phyloP scores from a whole-genome alignment of 192 early-diverging fungal species.

The Jimgerdemannia flammicorona region DNA sequence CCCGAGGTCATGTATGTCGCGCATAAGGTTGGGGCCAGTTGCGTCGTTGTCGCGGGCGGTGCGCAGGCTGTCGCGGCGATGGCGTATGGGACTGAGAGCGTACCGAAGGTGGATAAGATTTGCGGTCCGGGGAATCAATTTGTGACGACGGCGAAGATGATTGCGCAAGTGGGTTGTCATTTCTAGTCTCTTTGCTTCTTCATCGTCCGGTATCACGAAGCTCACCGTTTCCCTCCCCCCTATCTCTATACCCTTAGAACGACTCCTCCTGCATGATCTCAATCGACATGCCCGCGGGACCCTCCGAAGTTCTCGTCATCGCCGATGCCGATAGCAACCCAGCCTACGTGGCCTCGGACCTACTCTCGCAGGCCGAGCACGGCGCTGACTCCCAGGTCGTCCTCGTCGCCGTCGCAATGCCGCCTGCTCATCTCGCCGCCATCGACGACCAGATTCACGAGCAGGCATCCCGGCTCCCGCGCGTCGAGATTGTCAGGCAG shows the following conservation, averaged over 20 bases:
- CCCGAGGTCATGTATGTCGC: conserved; percentile 99
- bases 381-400: conserved; percentile 96
- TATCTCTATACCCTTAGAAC: conserved; percentile 46
- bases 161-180: conserved; percentile 59
- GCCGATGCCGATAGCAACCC: conserved; percentile 84
- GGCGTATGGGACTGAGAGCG: conserved; percentile 95
- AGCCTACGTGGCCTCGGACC: conserved; percentile 91
- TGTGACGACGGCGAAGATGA: conserved; percentile 99
- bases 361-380: conserved; percentile 97
- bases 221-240: too few relatives aligned
- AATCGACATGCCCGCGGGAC: conserved; percentile 99
- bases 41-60: conserved; percentile 91
- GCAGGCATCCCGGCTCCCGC: conserved; percentile 83
- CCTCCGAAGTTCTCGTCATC: conserved; percentile 98
- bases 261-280: conserved; percentile 90
- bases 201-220: neutral
- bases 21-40: conserved; percentile 91
- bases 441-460: conserved; percentile 78
- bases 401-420: conserved; percentile 78
- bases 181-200: neutral
- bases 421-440: conserved; percentile 58
- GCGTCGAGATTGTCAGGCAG: conserved; percentile 84
- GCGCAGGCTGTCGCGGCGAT: conserved; percentile 98
- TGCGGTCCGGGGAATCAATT: conserved; percentile 99
- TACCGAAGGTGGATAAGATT: conserved; percentile 99